phyloP scores from a whole-genome alignment of 2,329 filamentous ascomycete species.

The Xylaria digitata region DNA sequence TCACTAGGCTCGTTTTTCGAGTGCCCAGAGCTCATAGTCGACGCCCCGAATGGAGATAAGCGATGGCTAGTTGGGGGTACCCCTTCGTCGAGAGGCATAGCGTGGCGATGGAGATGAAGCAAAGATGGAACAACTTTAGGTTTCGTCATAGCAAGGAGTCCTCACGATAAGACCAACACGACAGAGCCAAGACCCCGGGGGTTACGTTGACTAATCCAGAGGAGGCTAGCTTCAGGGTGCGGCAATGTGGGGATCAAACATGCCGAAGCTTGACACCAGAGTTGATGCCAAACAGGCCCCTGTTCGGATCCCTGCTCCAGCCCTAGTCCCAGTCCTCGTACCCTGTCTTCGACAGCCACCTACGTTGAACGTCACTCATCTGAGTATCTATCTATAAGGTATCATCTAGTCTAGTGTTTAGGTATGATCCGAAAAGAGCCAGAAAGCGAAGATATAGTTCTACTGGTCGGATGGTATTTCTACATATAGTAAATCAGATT shows the following conservation, averaged over 20 bases:
- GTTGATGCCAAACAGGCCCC: constrained; percentile 25
- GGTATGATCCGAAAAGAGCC: neutral
- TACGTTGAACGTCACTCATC: constrained; percentile 1
- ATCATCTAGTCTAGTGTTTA: neutral
- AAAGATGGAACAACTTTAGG: constrained; percentile 59
- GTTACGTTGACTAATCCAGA: constrained; percentile 32
- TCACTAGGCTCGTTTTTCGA: constrained; percentile 15
- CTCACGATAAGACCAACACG: constrained; percentile 45
- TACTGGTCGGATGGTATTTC: neutral
- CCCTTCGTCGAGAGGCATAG: constrained; percentile 41
- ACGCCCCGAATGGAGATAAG: neutral
- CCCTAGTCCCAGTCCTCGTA: neutral
- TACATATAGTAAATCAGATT: too few relatives aligned
- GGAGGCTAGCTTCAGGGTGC: constrained; percentile 41
- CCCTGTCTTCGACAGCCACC: neutral
- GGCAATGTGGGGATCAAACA: constrained; percentile 41
- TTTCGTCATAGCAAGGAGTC: constrained; percentile 54
- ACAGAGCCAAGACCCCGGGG: constrained; percentile 37
- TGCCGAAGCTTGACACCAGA: constrained; percentile 28
- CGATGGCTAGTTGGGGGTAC: constrained; percentile 11
- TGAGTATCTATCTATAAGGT: constrained; percentile 19
- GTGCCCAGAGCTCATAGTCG: constrained; percentile 1
- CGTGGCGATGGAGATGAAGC: constrained; percentile 55
- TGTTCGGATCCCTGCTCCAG: neutral
- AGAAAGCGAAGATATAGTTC: neutral